A percentile compares a stretch with the other conserved stretches of the same genome.
phyloP scores from a whole-genome alignment of 169 alveolate species.

The Cryptosporidium bovis region DNA sequence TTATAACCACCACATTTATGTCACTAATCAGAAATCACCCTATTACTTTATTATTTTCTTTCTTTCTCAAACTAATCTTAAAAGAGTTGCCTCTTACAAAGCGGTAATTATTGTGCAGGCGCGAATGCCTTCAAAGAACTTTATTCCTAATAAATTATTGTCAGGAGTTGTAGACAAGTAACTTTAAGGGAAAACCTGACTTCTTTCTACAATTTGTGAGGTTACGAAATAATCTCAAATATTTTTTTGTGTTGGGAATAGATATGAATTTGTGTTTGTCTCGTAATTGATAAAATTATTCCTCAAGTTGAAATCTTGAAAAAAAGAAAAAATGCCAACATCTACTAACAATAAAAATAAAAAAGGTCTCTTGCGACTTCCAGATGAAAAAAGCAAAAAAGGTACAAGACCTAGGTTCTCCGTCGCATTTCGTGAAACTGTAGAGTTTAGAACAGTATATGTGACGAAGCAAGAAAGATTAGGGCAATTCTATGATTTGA shows the following conservation, averaged over 20 bases:
- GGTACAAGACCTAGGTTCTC: conserved; percentile 40
- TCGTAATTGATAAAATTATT: background rate
- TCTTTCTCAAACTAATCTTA: no score
- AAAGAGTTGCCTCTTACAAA: no score
- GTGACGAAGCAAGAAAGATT: conserved; percentile 62
- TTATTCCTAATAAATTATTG: no score
- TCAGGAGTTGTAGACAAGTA: background rate
- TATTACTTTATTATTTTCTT: no score
- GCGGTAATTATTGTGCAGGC: no score
- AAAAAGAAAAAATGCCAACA: conserved; percentile 11
- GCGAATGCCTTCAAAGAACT: no score
- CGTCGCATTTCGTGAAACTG: conserved; percentile 74
- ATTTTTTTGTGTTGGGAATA: no score
- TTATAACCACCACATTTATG: no score
- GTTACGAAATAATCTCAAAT: background rate
- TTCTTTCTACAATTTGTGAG: background rate
- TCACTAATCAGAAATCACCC: no score
- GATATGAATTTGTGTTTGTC: background rate
- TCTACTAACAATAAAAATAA: conserved; percentile 11
- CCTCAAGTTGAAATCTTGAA: background rate
- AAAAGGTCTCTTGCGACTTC: conserved; percentile 47
- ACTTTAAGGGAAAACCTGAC: background rate
- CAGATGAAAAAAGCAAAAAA: conserved; percentile 1
- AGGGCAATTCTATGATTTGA: conserved; percentile 64
- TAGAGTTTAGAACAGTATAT: conserved; percentile 64